A percentile compares a stretch with the other conserved stretches of the same genome.
phyloP scores from a whole-genome alignment of 2,329 filamentous ascomycete species.

The Penicillium hesseltinei region DNA sequence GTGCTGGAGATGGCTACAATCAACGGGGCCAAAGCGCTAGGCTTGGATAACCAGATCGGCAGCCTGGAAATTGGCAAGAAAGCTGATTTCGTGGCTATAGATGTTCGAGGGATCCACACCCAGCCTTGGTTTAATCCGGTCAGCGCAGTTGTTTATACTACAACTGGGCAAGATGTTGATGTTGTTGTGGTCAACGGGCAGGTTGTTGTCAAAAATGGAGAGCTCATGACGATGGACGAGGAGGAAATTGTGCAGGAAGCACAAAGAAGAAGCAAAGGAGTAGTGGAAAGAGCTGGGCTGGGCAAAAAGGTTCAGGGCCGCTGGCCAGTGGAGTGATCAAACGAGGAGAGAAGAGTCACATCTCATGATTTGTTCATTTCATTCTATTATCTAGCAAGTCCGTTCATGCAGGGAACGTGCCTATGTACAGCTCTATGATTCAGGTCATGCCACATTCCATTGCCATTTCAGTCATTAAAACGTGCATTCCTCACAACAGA shows the following conservation, averaged over 20 bases:
- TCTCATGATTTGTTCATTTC: neutral
- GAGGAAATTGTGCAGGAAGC: conserved; percentile 41
- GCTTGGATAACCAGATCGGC: conserved; percentile 38
- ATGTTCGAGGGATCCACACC: conserved; percentile 32
- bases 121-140: conserved; percentile 44
- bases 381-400: neutral
- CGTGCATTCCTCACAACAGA: conserved; percentile 44
- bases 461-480: neutral
- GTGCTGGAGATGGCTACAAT: conserved; percentile 53
- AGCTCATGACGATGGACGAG: conserved; percentile 43
- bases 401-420: neutral
- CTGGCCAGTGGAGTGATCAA: conserved; percentile 34
- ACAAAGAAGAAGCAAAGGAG: conserved; percentile 34
- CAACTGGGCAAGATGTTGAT: conserved; percentile 46
- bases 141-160: conserved; percentile 46
- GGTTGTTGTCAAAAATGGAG: conserved; percentile 37
- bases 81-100: conserved; percentile 26
- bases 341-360: neutral
- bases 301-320: conserved; percentile 35
- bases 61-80: conserved; percentile 35
- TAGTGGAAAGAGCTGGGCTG: conserved; percentile 41
- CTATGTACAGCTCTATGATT: conserved; percentile 6
- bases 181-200: conserved; percentile 47
- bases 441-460: neutral
- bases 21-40: conserved; percentile 48